phyloP scores from a whole-genome alignment of 352 stramenopile species.

The Phytophthora constricta region DNA sequence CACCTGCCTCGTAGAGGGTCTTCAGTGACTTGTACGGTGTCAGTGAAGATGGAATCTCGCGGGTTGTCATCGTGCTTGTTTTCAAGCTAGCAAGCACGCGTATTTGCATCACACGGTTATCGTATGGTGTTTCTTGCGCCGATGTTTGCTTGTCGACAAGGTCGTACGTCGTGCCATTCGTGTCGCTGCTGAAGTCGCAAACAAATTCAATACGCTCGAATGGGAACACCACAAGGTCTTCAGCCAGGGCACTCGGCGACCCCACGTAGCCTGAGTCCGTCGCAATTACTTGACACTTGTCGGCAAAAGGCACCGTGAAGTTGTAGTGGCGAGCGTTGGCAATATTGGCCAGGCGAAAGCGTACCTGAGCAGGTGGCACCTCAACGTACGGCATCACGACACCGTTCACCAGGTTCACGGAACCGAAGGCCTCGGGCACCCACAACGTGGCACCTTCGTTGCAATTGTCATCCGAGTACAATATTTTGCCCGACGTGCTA shows the following conservation, averaged over 20 bases:
- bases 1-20: constrained; percentile 49
- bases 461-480: constrained; percentile 78
- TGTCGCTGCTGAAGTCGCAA: constrained; percentile 58
- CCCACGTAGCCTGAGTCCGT: constrained; percentile 73
- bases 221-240: constrained; percentile 49
- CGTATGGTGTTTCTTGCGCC: constrained; percentile 53
- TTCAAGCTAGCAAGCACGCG: constrained; percentile 47
- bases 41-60: constrained; percentile 44
- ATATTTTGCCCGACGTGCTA: constrained; percentile 53
- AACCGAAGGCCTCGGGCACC: constrained; percentile 70
- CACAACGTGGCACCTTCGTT: constrained; percentile 47
- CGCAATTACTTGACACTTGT: constrained; percentile 66
- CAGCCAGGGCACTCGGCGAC: constrained; percentile 22
- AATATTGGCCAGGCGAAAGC: constrained; percentile 49
- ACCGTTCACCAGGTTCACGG: constrained; percentile 71
- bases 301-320: constrained; percentile 68
- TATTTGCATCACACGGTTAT: constrained; percentile 59
- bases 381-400: constrained; percentile 77
- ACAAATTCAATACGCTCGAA: constrained; percentile 68
- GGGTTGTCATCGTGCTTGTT: constrained; percentile 43
- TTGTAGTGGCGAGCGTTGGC: constrained; percentile 83
- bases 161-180: constrained; percentile 55
- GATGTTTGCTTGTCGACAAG: constrained; percentile 52
- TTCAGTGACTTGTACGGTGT: constrained; percentile 62
- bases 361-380: constrained; percentile 62